Evolutionary conservation across 441 rosid genomes (phyloP), one percentile per base, ranked within the genome.

Genomic region (Brassica balearica): DNA sequence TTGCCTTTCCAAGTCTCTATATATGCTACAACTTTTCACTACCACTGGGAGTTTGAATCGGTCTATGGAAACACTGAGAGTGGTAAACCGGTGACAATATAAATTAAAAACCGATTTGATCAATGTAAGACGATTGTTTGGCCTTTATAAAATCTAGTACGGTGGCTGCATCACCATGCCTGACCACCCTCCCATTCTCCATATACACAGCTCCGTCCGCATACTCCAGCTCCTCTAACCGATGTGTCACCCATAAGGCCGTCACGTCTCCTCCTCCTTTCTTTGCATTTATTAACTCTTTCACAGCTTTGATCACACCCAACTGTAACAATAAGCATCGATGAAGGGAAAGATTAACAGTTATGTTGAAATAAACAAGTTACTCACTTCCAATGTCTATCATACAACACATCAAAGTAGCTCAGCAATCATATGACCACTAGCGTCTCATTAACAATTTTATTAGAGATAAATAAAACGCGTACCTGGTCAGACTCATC

Each of bases 181-280:
- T 88, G 7, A 92, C 82, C 32, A 92, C 86, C 82, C 83, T 93
- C 23, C 99, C 95, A 1, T 91, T 80, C 80, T 91, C 98, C 95
- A 91, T 95, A 73, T 90, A 92, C 17, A 93, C 84, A 15, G 97
- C 97, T 64, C 97, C 98, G 78, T 95, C 95, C 7, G 97, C 98
- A 75, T 84, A 89, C 83, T 90, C 82, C 0, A 93, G 93, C 81
- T 95, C 99, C 83, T 95, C 97, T 81, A 95, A 77, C 46, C 97
- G 86, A 87, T 93, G 99, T 34, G 98, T 93, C 48, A 93, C 97
- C 99, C 98, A 95, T 68, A 93, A 75, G 1, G 95, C 97, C 0
- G 96, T 91, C 68, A 95, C 91, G 12, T 87, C 92, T 73, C 85
- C 87, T 6, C 92, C 87, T 6, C 92, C 87, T 78, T 80, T 82